Base-by-base conservation (phyloP, 495 filamentous ascomycete genomes). In the Podospora sp. region DNA sequence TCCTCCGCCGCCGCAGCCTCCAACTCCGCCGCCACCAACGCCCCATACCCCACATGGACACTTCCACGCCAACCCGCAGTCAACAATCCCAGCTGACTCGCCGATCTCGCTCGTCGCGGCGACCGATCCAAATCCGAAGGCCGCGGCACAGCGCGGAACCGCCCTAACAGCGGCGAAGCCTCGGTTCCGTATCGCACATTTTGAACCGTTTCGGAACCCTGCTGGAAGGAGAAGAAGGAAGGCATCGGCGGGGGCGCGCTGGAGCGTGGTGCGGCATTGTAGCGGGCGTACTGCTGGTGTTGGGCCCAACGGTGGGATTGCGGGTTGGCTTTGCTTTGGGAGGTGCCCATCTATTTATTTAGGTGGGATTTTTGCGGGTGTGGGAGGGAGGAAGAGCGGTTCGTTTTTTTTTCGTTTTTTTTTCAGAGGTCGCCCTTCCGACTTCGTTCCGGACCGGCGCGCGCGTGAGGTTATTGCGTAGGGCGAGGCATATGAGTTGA, bases 151-250 rank as follows among this genome's bases (percentile, higher is more conserved):
- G 86, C 87, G 65, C 86, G 83, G 73, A 86, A 89, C 26, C 87
- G 83, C 58, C 87, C 87, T 0, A 88, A 82, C 25, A 89, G 72
- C 3, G 86, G 85, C 40, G 84, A 82, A 8, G 82, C 72, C 72
- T 81, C 79, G 62, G 76, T 70, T 29, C 68, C 72, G 65, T 73
- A 77, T 26, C 73, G 76, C 62, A 70, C 72, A 62, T 79, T 79
- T 62, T 75, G 78, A 36, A 77, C 80, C 56, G 77, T 79, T 74
- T 86, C 85, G 66, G 78, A 81, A 65, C 86, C 87, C 65, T 85
- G 86, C 65, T 87, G 84, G 72, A 89, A 89, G 72, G 81, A 80
- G 77, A 89, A 88, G 80, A 89, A 87, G 35, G 81, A 77, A 60
- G 85, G 85, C 83, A 87, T 65, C 22, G 66, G 21, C 1, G 73